These are phyloP conservation scores for Colletotrichum gigasporum DNA, from an alignment of 2,329 filamentous ascomycete species.

Conservation along the genomic window DNA sequence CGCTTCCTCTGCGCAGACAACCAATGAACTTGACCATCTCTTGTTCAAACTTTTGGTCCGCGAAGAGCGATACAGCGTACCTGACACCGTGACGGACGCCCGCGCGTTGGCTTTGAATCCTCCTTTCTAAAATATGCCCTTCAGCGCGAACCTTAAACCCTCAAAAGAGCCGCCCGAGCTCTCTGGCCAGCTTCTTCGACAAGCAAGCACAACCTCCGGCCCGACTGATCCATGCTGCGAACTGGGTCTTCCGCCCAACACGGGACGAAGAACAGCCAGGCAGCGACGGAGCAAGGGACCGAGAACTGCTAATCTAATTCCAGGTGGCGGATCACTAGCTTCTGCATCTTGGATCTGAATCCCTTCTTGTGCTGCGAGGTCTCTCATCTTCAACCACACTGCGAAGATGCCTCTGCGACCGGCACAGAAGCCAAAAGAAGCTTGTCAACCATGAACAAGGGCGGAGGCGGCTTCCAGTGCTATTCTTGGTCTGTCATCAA, in stretches of 20 bases:
- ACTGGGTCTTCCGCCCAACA: constrained; percentile 4
- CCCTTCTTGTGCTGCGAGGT: neutral
- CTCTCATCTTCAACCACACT: neutral
- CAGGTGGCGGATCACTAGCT: neutral
- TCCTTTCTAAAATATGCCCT: neutral
- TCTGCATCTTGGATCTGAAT: neutral
- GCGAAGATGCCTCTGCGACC: neutral
- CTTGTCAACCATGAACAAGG: constrained; percentile 15
- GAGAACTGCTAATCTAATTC: no score
- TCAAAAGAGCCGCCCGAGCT: constrained; percentile 8
- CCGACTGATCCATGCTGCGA: neutral
- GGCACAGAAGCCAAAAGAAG: neutral
- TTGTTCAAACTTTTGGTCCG: neutral
- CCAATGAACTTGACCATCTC: constrained; percentile 1
- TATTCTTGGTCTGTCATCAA: constrained; percentile 24
- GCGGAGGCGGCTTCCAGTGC: constrained; percentile 6
- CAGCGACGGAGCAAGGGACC: no score
- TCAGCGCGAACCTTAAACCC: neutral
- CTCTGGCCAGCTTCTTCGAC: neutral
- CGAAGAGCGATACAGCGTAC: neutral
- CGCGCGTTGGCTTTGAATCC: neutral
- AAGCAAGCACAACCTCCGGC: neutral
- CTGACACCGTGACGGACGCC: constrained; percentile 12
- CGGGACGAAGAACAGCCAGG: neutral
- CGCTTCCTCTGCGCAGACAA: neutral